These are phyloP conservation scores for Sporothrix curviconia DNA, from an alignment of 2,329 filamentous ascomycete genomes.

Conservation along the genomic window DNA sequence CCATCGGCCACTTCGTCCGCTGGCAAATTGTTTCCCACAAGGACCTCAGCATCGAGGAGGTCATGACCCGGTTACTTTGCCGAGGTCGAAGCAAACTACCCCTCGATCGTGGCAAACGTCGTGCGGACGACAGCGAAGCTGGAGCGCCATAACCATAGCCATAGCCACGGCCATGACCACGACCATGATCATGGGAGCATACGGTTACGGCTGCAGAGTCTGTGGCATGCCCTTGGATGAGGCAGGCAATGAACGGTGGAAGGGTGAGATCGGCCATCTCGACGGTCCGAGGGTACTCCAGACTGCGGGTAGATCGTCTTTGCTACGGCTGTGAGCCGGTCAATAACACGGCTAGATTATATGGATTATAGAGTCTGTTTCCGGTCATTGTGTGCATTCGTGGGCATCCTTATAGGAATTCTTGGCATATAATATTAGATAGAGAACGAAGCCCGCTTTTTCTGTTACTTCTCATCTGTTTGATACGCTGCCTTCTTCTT, in stretches of 20 bases:
- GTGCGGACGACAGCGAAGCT: conserved; percentile 87
- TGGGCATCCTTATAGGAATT: too few relatives aligned
- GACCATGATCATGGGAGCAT: conserved; percentile 18
- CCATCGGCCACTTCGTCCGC: conserved; percentile 18
- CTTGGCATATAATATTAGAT: too few relatives aligned
- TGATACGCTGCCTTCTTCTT: too few relatives aligned
- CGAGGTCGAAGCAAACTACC: conserved; percentile 77
- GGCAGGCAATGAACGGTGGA: conserved; percentile 56
- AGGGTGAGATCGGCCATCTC: conserved; percentile 51
- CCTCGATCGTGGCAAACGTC: conserved; percentile 90
- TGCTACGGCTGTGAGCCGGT: conserved; percentile 72
- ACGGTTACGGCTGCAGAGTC: conserved; percentile 49
- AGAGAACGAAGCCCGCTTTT: too few relatives aligned
- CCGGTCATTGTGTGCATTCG: too few relatives aligned
- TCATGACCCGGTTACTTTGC: conserved; percentile 87
- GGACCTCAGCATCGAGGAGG: conserved; percentile 80
- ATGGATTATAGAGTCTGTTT: too few relatives aligned
- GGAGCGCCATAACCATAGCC: conserved; percentile 31
- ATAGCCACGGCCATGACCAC: conserved; percentile 14
- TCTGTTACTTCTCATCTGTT: too few relatives aligned
- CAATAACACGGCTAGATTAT: too few relatives aligned
- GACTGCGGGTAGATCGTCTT: conserved; percentile 32
- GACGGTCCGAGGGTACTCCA: conserved; percentile 23
- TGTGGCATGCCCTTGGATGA: conserved; percentile 64
- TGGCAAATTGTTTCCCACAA: conserved; percentile 61